Base-by-base conservation (phyloP, 1,284 basidiomycete genomes). In the Wallemia mellicola region DNA sequence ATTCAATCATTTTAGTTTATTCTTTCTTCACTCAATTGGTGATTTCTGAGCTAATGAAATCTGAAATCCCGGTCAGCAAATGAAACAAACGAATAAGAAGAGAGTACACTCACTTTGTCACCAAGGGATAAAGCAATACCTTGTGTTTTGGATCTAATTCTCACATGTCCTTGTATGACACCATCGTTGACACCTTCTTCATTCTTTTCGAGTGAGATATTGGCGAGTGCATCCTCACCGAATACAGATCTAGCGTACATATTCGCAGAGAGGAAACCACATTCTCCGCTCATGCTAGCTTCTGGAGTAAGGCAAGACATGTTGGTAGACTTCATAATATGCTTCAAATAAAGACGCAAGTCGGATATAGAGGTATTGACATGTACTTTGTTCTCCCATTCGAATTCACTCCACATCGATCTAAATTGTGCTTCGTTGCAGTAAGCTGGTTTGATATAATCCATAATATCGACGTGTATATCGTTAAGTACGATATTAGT, bases 381-480 rank as follows among this genome's bases (percentile, higher is more conserved):
- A 66, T 91, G 91, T 62, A 94, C 88, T 66, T 89, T 79, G 74
- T 95, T 95, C 75, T 94, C 89, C 89, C 89, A 95, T 70, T 94
- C 88, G 65, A 94, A 94, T 71, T 92, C 89, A 58, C 87, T 94
- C 88, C 88, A 92, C 86, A 91, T 91, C 70, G 79, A 85, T 33
- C 88, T 79, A 79, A 92, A 92, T 83, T 87, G 69, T 11, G 54
- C 81, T 70, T 99, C 92, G 61, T 83, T 94, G 72, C 89, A 94
- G 67, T 86, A 86, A 2, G 89, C 87, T 0, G 92, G 91, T 70
- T 94, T 88, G 74, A 98, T 98, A 71, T 96, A 98, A 71, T 96
- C 92, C 85, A 98, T 92, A 65, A 98, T 96, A 71, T 98, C 94
- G 64, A 96, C 87, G 71, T 96, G 89, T 61, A 96, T 91, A 71